These are phyloP conservation scores for Echites panduratus DNA, from an alignment of 257 asterid species.

Conservation along the genomic window DNA sequence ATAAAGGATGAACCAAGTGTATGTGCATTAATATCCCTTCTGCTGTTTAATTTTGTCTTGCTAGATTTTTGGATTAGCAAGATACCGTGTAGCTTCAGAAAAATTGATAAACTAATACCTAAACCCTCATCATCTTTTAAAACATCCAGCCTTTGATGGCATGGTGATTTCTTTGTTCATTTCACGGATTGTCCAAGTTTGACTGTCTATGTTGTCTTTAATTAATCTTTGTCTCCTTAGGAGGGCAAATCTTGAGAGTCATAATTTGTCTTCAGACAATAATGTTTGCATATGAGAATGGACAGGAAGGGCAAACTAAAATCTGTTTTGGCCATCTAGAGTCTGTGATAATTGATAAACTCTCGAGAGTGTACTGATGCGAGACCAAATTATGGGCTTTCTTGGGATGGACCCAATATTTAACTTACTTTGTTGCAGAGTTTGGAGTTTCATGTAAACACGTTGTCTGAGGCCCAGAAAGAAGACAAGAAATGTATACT, in stretches of 20 bases:
- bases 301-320: not conserved
- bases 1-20: not conserved
- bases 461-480: conserved; percentile 50
- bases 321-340: not conserved
- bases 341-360: not conserved
- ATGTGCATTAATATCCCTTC: not conserved
- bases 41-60: not conserved
- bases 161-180: not conserved
- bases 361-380: not conserved
- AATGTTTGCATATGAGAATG: not conserved
- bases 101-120: not conserved
- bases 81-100: not conserved
- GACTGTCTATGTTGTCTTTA: not conserved
- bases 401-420: not conserved
- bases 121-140: not conserved
- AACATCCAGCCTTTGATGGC: not conserved
- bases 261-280: not conserved
- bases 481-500: conserved; percentile 66
- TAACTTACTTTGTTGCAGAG: conserved; percentile 39
- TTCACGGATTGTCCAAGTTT: not conserved
- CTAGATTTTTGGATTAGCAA: not conserved
- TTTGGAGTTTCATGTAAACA: conserved; percentile 59
- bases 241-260: not conserved
- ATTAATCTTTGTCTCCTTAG: not conserved
- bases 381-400: not conserved